These are phyloP conservation scores for Coniella lustricola DNA, from an alignment of 2,329 filamentous ascomycete genomes.

Conservation along the genomic window DNA sequence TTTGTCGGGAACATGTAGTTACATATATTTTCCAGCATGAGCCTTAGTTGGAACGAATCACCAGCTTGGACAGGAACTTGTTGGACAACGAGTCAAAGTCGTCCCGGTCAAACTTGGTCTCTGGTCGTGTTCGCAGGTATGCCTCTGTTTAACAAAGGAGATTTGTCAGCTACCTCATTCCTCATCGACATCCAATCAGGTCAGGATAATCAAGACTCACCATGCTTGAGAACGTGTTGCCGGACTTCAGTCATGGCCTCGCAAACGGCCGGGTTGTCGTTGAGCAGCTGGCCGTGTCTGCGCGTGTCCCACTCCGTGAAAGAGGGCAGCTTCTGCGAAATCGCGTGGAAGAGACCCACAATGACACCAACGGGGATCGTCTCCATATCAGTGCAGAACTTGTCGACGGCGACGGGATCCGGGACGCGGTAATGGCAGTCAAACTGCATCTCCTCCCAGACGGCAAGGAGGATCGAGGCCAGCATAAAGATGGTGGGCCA, in stretches of 20 bases:
- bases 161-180: slow-evolving; percentile 31
- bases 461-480: slow-evolving; percentile 82
- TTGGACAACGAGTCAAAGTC: slow-evolving; percentile 95
- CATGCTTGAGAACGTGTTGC: slow-evolving; percentile 86
- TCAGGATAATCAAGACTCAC: slow-evolving; percentile 47
- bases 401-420: slow-evolving; percentile 75
- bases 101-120: slow-evolving; percentile 77
- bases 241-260: slow-evolving; percentile 95
- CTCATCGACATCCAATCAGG: background rate
- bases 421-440: slow-evolving; percentile 94
- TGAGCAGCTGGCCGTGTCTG: slow-evolving; percentile 83
- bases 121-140: slow-evolving; percentile 74
- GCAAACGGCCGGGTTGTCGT: slow-evolving; percentile 87
- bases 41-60: slow-evolving; percentile 84
- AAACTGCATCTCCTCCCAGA: slow-evolving; percentile 99
- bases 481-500: slow-evolving; percentile 99
- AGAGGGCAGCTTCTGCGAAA: slow-evolving; percentile 89
- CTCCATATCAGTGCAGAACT: slow-evolving; percentile 97
- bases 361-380: slow-evolving; percentile 92
- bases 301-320: slow-evolving; percentile 91
- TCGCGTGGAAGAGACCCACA: slow-evolving; percentile 93
- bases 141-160: slow-evolving; percentile 50
- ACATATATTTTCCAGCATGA: slow-evolving; percentile 3
- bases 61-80: slow-evolving; percentile 94
- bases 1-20: background rate